Conservation (phyloP, 768 basidiomycete genomes). For the Mycena olivaceomarginata region DNA sequence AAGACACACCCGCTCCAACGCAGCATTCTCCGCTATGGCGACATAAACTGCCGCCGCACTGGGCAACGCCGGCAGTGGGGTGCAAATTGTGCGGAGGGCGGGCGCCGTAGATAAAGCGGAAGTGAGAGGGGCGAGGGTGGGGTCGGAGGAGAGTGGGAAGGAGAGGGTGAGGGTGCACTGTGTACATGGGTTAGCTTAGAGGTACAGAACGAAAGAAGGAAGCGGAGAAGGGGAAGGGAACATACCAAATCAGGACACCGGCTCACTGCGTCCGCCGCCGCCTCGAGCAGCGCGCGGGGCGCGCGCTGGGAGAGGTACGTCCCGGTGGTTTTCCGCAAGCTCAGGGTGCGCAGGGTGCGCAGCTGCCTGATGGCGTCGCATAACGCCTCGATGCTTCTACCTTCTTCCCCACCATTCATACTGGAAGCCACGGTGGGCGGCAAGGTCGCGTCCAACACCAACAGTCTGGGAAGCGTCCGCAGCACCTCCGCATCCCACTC, state of each 20-base stretch:
- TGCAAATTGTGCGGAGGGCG: slow-evolving; percentile 67
- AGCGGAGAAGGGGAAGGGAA: slow-evolving; percentile 17
- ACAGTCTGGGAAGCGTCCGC: slow-evolving; percentile 37
- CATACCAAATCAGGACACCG: slow-evolving; percentile 70
- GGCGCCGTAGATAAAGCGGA: slow-evolving; percentile 61
- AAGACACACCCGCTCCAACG: slow-evolving; percentile 50
- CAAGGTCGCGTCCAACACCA: slow-evolving; percentile 59
- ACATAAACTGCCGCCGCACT: slow-evolving; percentile 54
- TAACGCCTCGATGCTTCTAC: not conserved
- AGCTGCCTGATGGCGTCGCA: slow-evolving; percentile 56
- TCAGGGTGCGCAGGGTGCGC: slow-evolving; percentile 63
- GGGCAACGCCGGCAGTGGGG: slow-evolving; percentile 70
- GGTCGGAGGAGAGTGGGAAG: slow-evolving; percentile 73
- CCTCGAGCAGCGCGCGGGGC: slow-evolving; percentile 64
- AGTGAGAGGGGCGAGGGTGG: slow-evolving; percentile 56
- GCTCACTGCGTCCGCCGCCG: slow-evolving; percentile 66
- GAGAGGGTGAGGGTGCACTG: slow-evolving; percentile 74
- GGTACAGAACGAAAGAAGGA: slow-evolving; percentile 18
- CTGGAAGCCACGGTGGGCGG: slow-evolving; percentile 29
- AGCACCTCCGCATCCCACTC: slow-evolving; percentile 63
- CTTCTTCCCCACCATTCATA: not conserved
- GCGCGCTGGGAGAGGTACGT: slow-evolving; percentile 75
- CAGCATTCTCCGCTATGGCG: slow-evolving; percentile 67
- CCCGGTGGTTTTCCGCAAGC: slow-evolving; percentile 69
- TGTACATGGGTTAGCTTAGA: slow-evolving; percentile 3